Conservation (phyloP, 2,329 filamentous ascomycete genomes). For the Leptodontidium sp. region DNA sequence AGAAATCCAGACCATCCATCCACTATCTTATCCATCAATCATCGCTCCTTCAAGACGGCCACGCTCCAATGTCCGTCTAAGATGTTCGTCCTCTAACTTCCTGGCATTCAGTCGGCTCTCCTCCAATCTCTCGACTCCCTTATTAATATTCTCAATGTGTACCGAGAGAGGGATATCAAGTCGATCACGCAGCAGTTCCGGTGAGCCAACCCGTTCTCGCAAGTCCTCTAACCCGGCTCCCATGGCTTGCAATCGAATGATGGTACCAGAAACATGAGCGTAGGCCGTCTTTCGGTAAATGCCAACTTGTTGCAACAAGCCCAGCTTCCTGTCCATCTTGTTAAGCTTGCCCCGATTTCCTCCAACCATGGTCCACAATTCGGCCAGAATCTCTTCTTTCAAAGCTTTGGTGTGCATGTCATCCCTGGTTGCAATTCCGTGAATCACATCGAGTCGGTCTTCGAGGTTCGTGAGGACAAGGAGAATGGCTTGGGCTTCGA, state of each 20-base stretch:
- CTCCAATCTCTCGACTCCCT: slow-evolving; percentile 76
- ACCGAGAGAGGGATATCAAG: slow-evolving; percentile 70
- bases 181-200: slow-evolving; percentile 64
- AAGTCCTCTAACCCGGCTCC: slow-evolving; percentile 75
- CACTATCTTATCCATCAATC: slow-evolving; percentile 38
- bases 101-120: slow-evolving; percentile 66
- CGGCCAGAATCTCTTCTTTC: slow-evolving; percentile 72
- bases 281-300: slow-evolving; percentile 71
- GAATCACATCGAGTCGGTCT: slow-evolving; percentile 73
- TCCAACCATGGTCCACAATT: slow-evolving; percentile 78
- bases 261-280: slow-evolving; percentile 71
- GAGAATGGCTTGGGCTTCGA: slow-evolving; percentile 74
- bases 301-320: slow-evolving; percentile 71
- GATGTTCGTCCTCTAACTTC: slow-evolving; percentile 65
- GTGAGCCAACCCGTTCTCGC: slow-evolving; percentile 72
- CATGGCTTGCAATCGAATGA: slow-evolving; percentile 79
- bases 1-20: not conserved
- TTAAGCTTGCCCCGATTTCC: slow-evolving; percentile 68
- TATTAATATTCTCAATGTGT: slow-evolving; percentile 78
- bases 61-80: slow-evolving; percentile 60
- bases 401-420: slow-evolving; percentile 64
- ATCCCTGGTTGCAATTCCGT: slow-evolving; percentile 72
- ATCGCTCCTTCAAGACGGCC: slow-evolving; percentile 51
- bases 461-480: slow-evolving; percentile 72
- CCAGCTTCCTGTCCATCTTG: slow-evolving; percentile 69